Percentiles rank a stretch among this genome's conserved stretches.
Conservation (phyloP, 176 grass and related monocot genomes). For the Metroxylon sagu region DNA sequence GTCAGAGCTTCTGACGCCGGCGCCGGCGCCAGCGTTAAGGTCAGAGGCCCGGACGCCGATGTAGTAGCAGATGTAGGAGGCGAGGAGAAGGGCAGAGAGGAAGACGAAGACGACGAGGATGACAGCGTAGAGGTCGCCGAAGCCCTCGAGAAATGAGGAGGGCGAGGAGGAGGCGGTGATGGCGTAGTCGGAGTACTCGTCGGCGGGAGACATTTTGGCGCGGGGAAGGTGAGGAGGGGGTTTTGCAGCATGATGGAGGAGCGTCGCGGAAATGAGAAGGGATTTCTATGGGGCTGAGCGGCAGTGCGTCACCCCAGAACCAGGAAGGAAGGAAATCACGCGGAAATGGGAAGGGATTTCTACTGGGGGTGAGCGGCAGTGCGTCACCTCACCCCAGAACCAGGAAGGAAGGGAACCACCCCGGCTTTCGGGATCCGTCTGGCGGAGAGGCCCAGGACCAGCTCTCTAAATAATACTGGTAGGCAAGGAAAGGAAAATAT, state of each 20-base stretch:
- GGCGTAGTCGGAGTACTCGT: too few relatives aligned
- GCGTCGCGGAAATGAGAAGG: background rate
- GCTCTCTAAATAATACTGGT: too few relatives aligned
- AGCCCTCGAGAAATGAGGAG: constrained; percentile 27
- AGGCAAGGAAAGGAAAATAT: too few relatives aligned
- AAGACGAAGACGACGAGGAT: constrained; percentile 53
- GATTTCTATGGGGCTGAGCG: constrained; percentile 1
- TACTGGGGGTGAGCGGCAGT: too few relatives aligned
- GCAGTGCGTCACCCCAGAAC: too few relatives aligned
- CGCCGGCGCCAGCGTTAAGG: constrained; percentile 31
- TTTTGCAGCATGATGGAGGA: constrained; percentile 9
- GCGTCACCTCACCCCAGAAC: too few relatives aligned
- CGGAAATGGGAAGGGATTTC: too few relatives aligned
- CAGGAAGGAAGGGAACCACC: too few relatives aligned
- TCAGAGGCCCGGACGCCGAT: constrained; percentile 13
- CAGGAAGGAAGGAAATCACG: too few relatives aligned
- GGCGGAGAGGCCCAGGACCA: too few relatives aligned
- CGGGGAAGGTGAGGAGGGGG: constrained; percentile 24
- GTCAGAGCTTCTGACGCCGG: background rate
- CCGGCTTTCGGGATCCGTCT: too few relatives aligned
- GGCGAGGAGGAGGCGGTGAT: constrained; percentile 3
- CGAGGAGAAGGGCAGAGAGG: constrained; percentile 28
- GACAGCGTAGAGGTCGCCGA: constrained; percentile 42
- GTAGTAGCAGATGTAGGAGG: constrained; percentile 40
- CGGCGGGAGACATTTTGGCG: constrained; percentile 8